phyloP scores from a whole-genome alignment of 208 protist species.

The Entamoeba invadens region DNA sequence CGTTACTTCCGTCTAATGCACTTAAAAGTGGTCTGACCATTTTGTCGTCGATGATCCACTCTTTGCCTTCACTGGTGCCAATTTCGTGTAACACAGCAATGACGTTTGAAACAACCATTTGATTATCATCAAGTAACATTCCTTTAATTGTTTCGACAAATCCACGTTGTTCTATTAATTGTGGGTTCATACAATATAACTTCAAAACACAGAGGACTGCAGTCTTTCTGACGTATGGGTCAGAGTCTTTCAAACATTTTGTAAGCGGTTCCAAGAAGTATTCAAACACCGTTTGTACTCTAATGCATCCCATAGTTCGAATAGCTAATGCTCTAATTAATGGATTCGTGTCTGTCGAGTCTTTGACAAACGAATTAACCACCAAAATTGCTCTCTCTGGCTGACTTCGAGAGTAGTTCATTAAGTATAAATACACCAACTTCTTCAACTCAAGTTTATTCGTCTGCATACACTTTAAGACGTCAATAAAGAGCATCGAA shows the following conservation, averaged over 20 bases:
- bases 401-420: constrained; percentile 82
- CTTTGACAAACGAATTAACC: constrained; percentile 57
- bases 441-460: constrained; percentile 86
- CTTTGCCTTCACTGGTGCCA: neutral
- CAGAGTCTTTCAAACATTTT: constrained; percentile 66
- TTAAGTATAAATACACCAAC: constrained; percentile 91
- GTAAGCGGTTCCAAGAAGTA: constrained; percentile 76
- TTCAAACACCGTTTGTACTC: constrained; percentile 79
- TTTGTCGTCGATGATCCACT: constrained; percentile 20
- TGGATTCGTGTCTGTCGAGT: constrained; percentile 72
- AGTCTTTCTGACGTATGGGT: constrained; percentile 92
- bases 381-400: constrained; percentile 84
- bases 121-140: constrained; percentile 78
- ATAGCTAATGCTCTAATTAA: constrained; percentile 85
- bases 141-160: constrained; percentile 48
- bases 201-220: constrained; percentile 85
- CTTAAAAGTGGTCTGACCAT: constrained; percentile 20
- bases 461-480: constrained; percentile 76
- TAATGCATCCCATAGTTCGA: constrained; percentile 89
- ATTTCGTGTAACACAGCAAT: constrained; percentile 81
- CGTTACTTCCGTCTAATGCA: constrained; percentile 17
- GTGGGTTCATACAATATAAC: constrained; percentile 73
- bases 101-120: constrained; percentile 76
- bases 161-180: constrained; percentile 59
- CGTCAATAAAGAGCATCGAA: constrained; percentile 61